Base-by-base conservation (phyloP, 2,329 filamentous ascomycete genomes). In the Penicillium brasilianum region DNA sequence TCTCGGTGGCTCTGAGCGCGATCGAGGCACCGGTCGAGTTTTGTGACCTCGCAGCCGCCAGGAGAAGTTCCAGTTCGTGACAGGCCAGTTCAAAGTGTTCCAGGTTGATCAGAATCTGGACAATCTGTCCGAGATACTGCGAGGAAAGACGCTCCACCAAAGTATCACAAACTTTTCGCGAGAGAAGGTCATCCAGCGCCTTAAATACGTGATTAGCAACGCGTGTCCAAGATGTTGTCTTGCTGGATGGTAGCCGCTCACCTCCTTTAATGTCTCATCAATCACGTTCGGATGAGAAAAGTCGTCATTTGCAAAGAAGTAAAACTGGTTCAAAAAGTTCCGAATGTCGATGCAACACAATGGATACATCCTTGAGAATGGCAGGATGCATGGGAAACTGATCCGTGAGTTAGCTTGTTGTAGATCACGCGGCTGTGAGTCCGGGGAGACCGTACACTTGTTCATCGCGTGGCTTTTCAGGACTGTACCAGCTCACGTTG, bases 311-410 rank as follows among this genome's bases (percentile, higher is more conserved):
- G 92, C 93, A 78, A 98, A 99, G 77, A 96, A 93, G 77, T 98
- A 98, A 72, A 99, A 98, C 73, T 98, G 93, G 76, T 97, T 97
- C 61, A 98, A 82, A 76, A 99, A 98, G 76, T 97, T 97, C 43
- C 94, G 88, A 70, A 99, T 97, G 72, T 98, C 93, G 74, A 98
- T 98, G 81, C 95, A 99, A 78, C 95, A 97, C 34, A 98, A 84
- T 1, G 95, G 94, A 74, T 99, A 99, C 95, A 99, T 99, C 71
- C 98, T 93, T 13, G 93, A 97, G 76, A 99, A 99, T 0, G 95
- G 96, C 1, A 99, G 82, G n/a, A 97, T 92, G 69, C 90, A 96
- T 5, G 95, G 96, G 74, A 97, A 97, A 13, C 91, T 93, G 64
- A 22, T 20, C 32, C 8, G 41, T 43, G 50, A 22, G 43, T 55